Evolutionary conservation across 345 rosid genomes (phyloP), one percentile per base, ranked within the genome.

Genomic region (Populus alba): DNA sequence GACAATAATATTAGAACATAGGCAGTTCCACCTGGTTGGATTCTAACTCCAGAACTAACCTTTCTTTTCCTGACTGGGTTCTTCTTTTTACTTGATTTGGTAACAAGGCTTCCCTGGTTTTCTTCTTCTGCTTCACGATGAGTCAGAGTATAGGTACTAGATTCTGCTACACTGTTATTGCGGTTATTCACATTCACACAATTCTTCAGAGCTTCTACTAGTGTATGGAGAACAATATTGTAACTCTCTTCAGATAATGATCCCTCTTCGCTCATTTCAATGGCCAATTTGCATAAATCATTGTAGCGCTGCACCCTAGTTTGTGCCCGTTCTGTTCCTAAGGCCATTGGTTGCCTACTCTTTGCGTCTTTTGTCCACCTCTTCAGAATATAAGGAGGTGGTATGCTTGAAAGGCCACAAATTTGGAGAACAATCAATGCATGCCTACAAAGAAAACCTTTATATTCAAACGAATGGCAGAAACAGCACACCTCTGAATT

Each of bases 261-360:
- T 41, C 89, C 91, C 77, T 87, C 88, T 77, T 87, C 89, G 49
- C 89, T 85, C 86, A 88, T 82, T 71, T 85, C 83, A 73, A 88
- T 80, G 45, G 91, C 89, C 43, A 66, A 75, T 77, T 77, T 80
- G 73, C 91, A 88, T 31, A 88, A 72, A 31, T 84, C 85, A 82
- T 87, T 88, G 80, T 88, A 88, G 20, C 87, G 86, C 18, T 81
- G 87, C 70, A 82, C 88, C 83, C 91, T 84, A 25, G 83, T 78
- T 29, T 70, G 71, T 45, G 6, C 23, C 23, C 16, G 45, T 61
- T 39, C 39, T 31, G 35, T 29, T 49, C 66, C 70, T 59, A 61
- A 70, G 61, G 53, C 75, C 18, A 70, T 18, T 23, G 49, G 49
- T 29, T 75, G 76, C 83, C 66, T 38, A 53, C 65, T 45, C 51